Base-by-base conservation (phyloP, 2,329 filamentous ascomycete species). In the Ophiostoma himal-ulmi region DNA sequence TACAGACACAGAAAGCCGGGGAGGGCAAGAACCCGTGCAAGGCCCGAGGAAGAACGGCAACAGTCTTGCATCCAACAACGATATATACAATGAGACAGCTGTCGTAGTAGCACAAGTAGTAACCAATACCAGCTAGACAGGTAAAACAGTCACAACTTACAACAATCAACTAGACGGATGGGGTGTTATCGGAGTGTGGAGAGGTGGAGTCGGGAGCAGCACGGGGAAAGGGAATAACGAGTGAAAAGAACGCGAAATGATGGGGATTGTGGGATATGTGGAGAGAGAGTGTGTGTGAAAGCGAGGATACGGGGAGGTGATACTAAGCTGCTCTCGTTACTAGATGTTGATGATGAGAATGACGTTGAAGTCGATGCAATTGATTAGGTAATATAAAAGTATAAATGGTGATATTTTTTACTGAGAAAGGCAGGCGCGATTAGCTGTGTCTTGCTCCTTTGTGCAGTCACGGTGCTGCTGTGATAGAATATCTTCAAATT, bases 211-310 rank as follows among this genome's bases (percentile, higher is more conserved):
- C 36, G 36, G 34, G 10, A 39, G 30, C 30, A 64, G 60, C 20
- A 62, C 62, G 62, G 36, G 62, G 36, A 65, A 65, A 65, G 34
- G 62, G 62, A 65, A 14, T 39, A 65, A 62, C 8, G 26, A 60
- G 48, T 30, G 7, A 37, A 65, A 14, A 36, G 17, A 22, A 39
- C n/a, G 13, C 5, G 20, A 20, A 64, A 34, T 20, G 36, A 65
- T 11, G 62, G 20, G 62, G 30, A 36, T 64, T n/a, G 44, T 48
- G 44, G 44, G 52, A 11, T 57, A 22, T 57, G 52, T 26, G 52
- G 48, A 54, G 52, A 13, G n/a, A 11, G 11, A 3, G n/a, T 57
- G 52, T 26, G 52, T 10, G 39, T 22, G 22, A 26, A 57, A 22
- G 52, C 26, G 52, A 48, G 44, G 20, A 14, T 57, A 57, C 22